Conservation (phyloP, 2,329 filamentous ascomycete genomes). For the Simplicillium aogashimaense region DNA sequence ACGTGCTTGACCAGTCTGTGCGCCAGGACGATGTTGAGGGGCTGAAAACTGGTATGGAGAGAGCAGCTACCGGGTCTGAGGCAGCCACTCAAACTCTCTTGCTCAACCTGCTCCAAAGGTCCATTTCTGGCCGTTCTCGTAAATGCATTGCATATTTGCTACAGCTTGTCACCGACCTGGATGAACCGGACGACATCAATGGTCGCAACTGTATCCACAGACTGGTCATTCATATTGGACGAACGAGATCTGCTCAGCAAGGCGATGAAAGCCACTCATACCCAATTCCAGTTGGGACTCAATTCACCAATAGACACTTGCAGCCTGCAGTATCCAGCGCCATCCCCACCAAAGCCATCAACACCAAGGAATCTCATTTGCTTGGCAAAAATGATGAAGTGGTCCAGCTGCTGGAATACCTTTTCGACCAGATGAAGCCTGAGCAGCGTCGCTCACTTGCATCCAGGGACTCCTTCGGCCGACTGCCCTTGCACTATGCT, state of each 20-base stretch:
- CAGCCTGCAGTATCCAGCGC: conserved; percentile 66
- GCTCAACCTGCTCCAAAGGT: conserved; percentile 69
- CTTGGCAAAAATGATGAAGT: conserved; percentile 63
- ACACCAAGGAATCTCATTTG: conserved; percentile 57
- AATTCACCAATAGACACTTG: conserved; percentile 62
- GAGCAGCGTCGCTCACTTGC: conserved; percentile 59
- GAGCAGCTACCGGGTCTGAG: conserved; percentile 36
- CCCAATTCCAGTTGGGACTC: conserved; percentile 36
- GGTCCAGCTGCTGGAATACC: conserved; percentile 53
- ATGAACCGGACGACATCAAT: conserved; percentile 89
- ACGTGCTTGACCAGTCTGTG: conserved; percentile 63
- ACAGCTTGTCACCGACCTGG: conserved; percentile 56
- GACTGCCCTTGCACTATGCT: conserved; percentile 83
- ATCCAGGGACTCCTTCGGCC: conserved; percentile 67
- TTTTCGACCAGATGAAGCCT: conserved; percentile 58
- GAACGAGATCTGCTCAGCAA: conserved; percentile 45
- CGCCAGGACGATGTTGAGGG: conserved; percentile 53
- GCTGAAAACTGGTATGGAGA: conserved; percentile 46
- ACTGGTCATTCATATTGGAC: conserved; percentile 82
- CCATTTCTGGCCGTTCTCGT: conserved; percentile 61
- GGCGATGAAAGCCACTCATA: conserved; percentile 43
- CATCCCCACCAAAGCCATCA: conserved; percentile 47
- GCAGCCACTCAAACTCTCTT: conserved; percentile 51
- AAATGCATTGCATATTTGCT: conserved; percentile 64
- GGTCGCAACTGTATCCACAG: conserved; percentile 88